Conservation (phyloP, 805 yeast species). For the Wickerhamiella qilinensis region DNA sequence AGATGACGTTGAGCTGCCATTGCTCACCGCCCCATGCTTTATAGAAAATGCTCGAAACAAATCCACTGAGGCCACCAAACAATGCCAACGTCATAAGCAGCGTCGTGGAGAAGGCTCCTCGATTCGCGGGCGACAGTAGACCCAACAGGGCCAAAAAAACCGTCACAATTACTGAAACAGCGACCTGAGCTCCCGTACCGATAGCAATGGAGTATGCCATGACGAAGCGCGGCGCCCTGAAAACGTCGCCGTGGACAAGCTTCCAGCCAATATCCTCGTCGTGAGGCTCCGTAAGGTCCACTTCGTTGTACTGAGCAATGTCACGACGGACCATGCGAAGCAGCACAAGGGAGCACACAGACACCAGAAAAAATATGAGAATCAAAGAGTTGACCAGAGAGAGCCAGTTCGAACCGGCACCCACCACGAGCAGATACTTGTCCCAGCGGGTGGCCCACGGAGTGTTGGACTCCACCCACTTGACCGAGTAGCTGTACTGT, state of each 20-base stretch:
- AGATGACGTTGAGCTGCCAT: conserved; percentile 72
- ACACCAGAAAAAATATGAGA: conserved; percentile 59
- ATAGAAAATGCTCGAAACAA: conserved; percentile 70
- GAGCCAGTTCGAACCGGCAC: conserved; percentile 92
- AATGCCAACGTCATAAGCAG: conserved; percentile 72
- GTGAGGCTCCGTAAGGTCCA: conserved; percentile 65
- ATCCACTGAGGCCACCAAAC: conserved; percentile 73
- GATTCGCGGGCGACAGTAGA: conserved; percentile 77
- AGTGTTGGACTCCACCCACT: conserved; percentile 50
- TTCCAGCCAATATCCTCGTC: conserved; percentile 97
- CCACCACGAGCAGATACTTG: conserved; percentile 78
- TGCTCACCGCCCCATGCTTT: conserved; percentile 81
- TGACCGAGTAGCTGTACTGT: conserved; percentile 71
- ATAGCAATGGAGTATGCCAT: conserved; percentile 62
- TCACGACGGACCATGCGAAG: conserved; percentile 70
- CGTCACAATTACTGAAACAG: conserved; percentile 59
- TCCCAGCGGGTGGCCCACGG: conserved; percentile 99
- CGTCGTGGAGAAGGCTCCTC: conserved; percentile 85
- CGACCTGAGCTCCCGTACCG: conserved; percentile 78
- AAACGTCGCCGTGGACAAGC: conserved; percentile 85
- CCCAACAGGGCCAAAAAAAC: conserved; percentile 77
- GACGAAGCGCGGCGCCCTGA: conserved; percentile 61
- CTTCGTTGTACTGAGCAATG: conserved; percentile 74
- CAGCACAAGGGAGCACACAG: conserved; percentile 64
- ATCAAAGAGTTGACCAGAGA: conserved; percentile 75